These are phyloP conservation scores for Sordariomycetes sp. DNA, from an alignment of 2,329 filamentous ascomycete genomes.

Conservation along the genomic window DNA sequence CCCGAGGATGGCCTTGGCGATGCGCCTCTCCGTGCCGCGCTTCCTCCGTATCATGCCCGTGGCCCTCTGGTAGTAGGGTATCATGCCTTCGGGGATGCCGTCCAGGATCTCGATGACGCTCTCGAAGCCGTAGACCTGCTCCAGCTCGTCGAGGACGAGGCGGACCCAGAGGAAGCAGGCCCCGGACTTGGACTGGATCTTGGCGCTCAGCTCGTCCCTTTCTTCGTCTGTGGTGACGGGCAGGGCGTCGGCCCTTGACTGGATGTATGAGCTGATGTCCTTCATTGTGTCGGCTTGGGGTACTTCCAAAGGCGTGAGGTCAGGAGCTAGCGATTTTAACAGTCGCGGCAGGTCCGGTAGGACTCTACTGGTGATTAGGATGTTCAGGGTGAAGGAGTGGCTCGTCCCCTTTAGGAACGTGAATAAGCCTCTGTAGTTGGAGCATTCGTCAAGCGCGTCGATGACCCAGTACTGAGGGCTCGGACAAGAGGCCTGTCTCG, in stretches of 20 bases:
- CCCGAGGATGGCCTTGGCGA: conserved; percentile 14
- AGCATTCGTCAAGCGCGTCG: background rate
- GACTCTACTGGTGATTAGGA: background rate
- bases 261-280: background rate
- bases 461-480: background rate
- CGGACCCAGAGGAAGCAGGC: conserved; percentile 21
- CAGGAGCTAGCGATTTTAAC: background rate
- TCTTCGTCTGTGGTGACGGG: too few relatives aligned
- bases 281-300: background rate
- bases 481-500: background rate
- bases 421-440: background rate
- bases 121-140: conserved; percentile 12
- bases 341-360: background rate
- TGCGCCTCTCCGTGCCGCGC: conserved; percentile 14
- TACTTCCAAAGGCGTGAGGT: too few relatives aligned
- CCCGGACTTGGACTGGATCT: conserved; percentile 16
- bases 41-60: conserved; percentile 14
- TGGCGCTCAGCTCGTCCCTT: too few relatives aligned
- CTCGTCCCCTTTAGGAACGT: background rate
- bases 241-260: too few relatives aligned
- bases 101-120: conserved; percentile 16
- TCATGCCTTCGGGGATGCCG: conserved; percentile 20
- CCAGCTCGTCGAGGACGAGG: conserved; percentile 19
- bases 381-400: background rate
- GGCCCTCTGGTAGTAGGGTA: conserved; percentile 14